Conservation (phyloP, 345 rosid species). For the Viola odorata region DNA sequence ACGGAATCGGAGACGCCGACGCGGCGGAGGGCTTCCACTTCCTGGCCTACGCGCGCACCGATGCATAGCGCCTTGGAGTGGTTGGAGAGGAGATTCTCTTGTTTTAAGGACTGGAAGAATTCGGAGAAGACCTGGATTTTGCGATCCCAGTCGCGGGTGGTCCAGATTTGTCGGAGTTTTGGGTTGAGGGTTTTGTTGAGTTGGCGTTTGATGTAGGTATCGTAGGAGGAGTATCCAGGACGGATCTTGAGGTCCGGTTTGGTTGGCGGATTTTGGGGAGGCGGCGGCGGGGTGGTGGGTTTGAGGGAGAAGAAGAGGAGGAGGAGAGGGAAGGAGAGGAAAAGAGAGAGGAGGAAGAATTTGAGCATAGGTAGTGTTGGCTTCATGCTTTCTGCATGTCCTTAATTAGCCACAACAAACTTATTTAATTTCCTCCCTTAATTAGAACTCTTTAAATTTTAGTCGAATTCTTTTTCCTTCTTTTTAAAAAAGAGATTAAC, state of each 20-base stretch:
- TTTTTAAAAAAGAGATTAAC: no score
- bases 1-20: constrained; percentile 64
- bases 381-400: constrained; percentile 9
- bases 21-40: constrained; percentile 66
- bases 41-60: constrained; percentile 92
- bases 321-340: constrained; percentile 34
- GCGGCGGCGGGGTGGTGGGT: constrained; percentile 2
- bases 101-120: constrained; percentile 46
- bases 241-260: constrained; percentile 52
- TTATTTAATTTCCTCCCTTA: not conserved
- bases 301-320: constrained; percentile 34
- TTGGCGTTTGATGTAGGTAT: constrained; percentile 80
- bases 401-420: not conserved
- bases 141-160: constrained; percentile 86
- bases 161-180: constrained; percentile 65
- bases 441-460: not conserved
- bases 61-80: constrained; percentile 61
- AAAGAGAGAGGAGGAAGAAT: constrained; percentile 32
- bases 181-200: constrained; percentile 92
- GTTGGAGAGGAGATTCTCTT: constrained; percentile 36
- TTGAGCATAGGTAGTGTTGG: constrained; percentile 21
- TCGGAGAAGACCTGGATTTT: constrained; percentile 61
- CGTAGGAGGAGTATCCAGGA: constrained; percentile 69
- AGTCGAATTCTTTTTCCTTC: not conserved
- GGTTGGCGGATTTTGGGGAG: not conserved